Percentiles rank a stretch among this genome's conserved stretches.
Conservation (phyloP, 1,284 basidiomycete species). For the Mycosarcoma mackinlayi region DNA sequence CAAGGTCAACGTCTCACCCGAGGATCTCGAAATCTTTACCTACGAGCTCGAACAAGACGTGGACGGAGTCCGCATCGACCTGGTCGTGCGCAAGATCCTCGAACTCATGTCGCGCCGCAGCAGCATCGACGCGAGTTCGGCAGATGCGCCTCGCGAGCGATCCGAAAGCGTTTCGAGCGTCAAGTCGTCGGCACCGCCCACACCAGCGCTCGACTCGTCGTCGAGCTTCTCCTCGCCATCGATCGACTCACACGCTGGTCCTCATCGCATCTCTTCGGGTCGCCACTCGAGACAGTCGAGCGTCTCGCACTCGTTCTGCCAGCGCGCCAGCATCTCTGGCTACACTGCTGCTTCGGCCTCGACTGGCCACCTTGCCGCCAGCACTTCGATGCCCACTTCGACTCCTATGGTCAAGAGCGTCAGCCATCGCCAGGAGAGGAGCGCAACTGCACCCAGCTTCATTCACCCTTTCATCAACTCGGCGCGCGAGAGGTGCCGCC, state of each 20-base stretch:
- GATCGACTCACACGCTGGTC: slow-evolving; percentile 40
- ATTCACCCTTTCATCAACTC: slow-evolving; percentile 45
- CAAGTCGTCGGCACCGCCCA: slow-evolving; percentile 35
- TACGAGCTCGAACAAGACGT: slow-evolving; percentile 53
- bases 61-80: slow-evolving; percentile 37
- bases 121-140: slow-evolving; percentile 23
- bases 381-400: slow-evolving; percentile 32
- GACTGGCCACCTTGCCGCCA: slow-evolving; percentile 19
- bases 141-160: slow-evolving; percentile 27
- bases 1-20: slow-evolving; percentile 62
- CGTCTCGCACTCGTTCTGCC: slow-evolving; percentile 33
- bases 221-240: slow-evolving; percentile 40
- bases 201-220: slow-evolving; percentile 39
- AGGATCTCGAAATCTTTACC: slow-evolving; percentile 60
- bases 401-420: slow-evolving; percentile 42
- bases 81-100: slow-evolving; percentile 37
- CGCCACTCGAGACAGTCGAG: slow-evolving; percentile 45
- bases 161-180: slow-evolving; percentile 36
- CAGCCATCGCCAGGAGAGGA: slow-evolving; percentile 45
- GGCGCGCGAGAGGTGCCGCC: slow-evolving; percentile 43
- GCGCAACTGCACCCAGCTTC: slow-evolving; percentile 37
- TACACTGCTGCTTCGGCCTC: slow-evolving; percentile 24
- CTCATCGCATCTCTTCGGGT: slow-evolving; percentile 29
- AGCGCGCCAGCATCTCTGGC: slow-evolving; percentile 51
- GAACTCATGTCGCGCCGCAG: slow-evolving; percentile 31